A percentile compares a stretch with the other conserved stretches of the same genome.
phyloP scores from a whole-genome alignment of 768 basidiomycete species.

The Krasilnikovozyma curviuscula region DNA sequence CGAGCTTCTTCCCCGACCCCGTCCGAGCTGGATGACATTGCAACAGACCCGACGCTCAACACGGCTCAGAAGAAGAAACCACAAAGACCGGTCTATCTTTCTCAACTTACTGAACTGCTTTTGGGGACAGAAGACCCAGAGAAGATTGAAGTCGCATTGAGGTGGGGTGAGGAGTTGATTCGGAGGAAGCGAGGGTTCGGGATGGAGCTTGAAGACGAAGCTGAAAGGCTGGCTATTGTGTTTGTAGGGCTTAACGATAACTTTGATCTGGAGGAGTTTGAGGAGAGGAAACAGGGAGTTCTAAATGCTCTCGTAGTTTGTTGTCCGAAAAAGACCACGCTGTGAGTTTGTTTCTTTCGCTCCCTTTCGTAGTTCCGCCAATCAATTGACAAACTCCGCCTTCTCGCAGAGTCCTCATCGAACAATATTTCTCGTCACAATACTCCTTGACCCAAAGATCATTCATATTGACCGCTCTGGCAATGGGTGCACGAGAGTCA shows the following conservation, averaged over 20 bases:
- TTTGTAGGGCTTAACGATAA: constrained; percentile 60
- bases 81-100: constrained; percentile 70
- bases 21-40: constrained; percentile 61
- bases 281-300: constrained; percentile 51
- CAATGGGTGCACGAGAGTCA: constrained; percentile 66
- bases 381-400: not conserved
- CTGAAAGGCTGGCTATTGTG: constrained; percentile 28
- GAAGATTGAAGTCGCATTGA: constrained; percentile 58
- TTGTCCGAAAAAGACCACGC: constrained; percentile 54
- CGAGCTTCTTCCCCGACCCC: constrained; percentile 64
- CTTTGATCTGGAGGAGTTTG: constrained; percentile 63
- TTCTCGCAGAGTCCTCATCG: constrained; percentile 47
- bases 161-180: constrained; percentile 61
- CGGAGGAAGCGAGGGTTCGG: constrained; percentile 68
- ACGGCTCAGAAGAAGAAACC: constrained; percentile 39
- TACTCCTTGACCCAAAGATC: constrained; percentile 75
- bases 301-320: constrained; percentile 63
- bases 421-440: constrained; percentile 85
- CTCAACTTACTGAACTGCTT: constrained; percentile 62
- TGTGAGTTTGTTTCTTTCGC: constrained; percentile 36
- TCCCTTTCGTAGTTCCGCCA: not conserved
- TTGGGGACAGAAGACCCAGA: constrained; percentile 47
- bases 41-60: constrained; percentile 62
- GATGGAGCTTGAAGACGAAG: constrained; percentile 34
- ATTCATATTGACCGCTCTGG: constrained; percentile 66